Evolutionary conservation across 31 red algal species (phyloP), one percentile per base, ranked within the genome.

Genomic region (Endocladia muricata): DNA sequence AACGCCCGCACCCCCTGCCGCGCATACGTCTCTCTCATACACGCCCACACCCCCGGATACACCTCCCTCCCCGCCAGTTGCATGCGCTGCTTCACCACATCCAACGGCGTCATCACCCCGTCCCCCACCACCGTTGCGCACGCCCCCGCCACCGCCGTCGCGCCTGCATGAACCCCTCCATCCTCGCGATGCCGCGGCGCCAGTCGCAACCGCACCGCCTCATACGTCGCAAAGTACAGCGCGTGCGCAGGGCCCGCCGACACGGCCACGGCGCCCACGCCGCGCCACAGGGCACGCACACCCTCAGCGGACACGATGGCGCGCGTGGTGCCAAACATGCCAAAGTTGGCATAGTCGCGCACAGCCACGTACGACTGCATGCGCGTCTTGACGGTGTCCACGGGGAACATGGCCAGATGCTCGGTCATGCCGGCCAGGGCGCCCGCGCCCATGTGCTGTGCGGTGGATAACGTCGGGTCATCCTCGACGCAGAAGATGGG

Each of bases 11-110:
- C 34, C 0, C 94, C 94, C 41, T 89, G 84, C 28, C 90, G 40
- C 40, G 37, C 70, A 55, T 91, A 90, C 30, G 94, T 87, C 2
- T 47, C 61, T 48, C 39, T 32, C 8, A 68, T 44, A 55, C 85
- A 90, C 57, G 81, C 47, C 39, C 32, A 28, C 49, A 90, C 79
- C 37, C 51, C 60, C 1, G 35, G 19, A 60, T 88, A 76, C n/a
- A 51, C 32, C 29, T 59, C 56, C 11, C 59, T 41, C 1, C 55
- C 39, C n/a, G 71, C 35, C 39, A 95, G 73, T 65, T 97, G 94
- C 91, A 94, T 90, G 13, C 94, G 88, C 42, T 97, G 94, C 63
- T 97, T 97, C 35, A 97, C 79, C 11, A 97, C 94, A 40, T 97
- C 94, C 52, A 97, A 48, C 3, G 94, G 94, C 8, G 86, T 72